These are phyloP conservation scores for Plenodomus tracheiphilus DNA, from an alignment of 2,329 filamentous ascomycete species.

Conservation along the genomic window DNA sequence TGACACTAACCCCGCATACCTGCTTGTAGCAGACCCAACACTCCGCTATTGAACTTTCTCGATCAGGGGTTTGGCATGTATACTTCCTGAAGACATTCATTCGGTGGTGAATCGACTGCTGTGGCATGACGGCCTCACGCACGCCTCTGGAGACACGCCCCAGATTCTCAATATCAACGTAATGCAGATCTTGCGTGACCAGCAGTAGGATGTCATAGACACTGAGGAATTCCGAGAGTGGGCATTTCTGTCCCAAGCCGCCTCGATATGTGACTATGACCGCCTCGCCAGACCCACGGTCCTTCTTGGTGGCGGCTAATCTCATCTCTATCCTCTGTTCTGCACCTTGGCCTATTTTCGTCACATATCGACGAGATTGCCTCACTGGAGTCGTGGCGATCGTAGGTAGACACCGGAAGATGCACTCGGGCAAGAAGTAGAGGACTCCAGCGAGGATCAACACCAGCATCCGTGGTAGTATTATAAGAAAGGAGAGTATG, in stretches of 20 bases:
- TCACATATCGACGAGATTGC: slow-evolving; percentile 14
- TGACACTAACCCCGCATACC: slow-evolving; percentile 17
- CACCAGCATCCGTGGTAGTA: slow-evolving; percentile 2
- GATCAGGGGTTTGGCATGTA: slow-evolving; percentile 14
- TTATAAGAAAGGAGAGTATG: background rate
- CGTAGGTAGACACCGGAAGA: slow-evolving; percentile 26
- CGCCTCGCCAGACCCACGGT: slow-evolving; percentile 2
- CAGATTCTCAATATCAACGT: slow-evolving; percentile 29
- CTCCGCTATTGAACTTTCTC: slow-evolving; percentile 1
- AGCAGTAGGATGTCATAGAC: slow-evolving; percentile 36
- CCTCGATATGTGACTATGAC: slow-evolving; percentile 4
- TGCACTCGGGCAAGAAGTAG: slow-evolving; percentile 6
- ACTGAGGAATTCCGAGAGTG: slow-evolving; percentile 30
- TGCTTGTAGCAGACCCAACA: slow-evolving; percentile 31
- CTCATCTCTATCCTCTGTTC: slow-evolving; percentile 15
- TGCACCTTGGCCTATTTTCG: slow-evolving; percentile 18
- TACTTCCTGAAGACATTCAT: slow-evolving; percentile 22
- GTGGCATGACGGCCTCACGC: slow-evolving; percentile 25
- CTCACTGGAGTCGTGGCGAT: slow-evolving; percentile 18
- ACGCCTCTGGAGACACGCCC: slow-evolving; percentile 29
- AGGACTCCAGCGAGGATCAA: slow-evolving; percentile 2
- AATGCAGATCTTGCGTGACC: slow-evolving; percentile 31
- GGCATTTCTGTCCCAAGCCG: slow-evolving; percentile 1
- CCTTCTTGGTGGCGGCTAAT: background rate
- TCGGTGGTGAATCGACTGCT: slow-evolving; percentile 16